These are phyloP conservation scores for Glebionis coronaria DNA, from an alignment of 129 eudicot species.

Conservation along the genomic window DNA sequence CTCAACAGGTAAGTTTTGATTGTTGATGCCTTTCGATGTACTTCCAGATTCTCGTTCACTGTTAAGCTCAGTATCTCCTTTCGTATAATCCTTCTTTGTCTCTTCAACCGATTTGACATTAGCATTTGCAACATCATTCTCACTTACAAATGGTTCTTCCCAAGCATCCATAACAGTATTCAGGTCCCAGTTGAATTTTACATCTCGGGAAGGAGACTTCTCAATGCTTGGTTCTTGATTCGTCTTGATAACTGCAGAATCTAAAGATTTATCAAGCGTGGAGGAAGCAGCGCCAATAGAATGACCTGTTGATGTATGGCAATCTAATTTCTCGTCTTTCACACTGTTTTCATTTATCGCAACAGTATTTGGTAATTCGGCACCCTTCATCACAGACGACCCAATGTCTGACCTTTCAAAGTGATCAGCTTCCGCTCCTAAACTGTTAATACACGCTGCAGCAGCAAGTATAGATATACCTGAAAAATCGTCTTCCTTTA, in stretches of 20 bases:
- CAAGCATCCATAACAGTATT: constrained; percentile 38
- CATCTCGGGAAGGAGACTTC: constrained; percentile 12
- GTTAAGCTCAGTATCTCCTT: constrained; percentile 7
- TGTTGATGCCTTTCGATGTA: background rate
- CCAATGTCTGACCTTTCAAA: constrained; percentile 16
- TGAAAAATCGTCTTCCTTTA: constrained; percentile 40
- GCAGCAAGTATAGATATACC: constrained; percentile 48
- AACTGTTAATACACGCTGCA: constrained; percentile 39
- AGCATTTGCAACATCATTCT: constrained; percentile 13
- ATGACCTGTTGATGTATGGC: no score
- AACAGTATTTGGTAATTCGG: background rate
- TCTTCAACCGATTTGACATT: constrained; percentile 10
- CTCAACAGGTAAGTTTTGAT: constrained; percentile 16
- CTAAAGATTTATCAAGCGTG: constrained; percentile 8
- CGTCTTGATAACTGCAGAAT: constrained; percentile 5
- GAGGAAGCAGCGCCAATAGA: background rate
- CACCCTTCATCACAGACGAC: background rate
- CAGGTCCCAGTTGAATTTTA: constrained; percentile 38
- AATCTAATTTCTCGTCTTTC: constrained; percentile 14
- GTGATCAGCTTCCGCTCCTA: constrained; percentile 32
- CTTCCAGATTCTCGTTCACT: no score
- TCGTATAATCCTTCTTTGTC: constrained; percentile 4
- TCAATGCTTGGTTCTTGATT: constrained; percentile 19
- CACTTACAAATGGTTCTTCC: constrained; percentile 32
- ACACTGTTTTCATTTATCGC: constrained; percentile 16